Evolutionary conservation across 768 basidiomycete species (phyloP), one percentile per base, ranked within the genome.

Genomic region (Dendrothele bispora): DNA sequence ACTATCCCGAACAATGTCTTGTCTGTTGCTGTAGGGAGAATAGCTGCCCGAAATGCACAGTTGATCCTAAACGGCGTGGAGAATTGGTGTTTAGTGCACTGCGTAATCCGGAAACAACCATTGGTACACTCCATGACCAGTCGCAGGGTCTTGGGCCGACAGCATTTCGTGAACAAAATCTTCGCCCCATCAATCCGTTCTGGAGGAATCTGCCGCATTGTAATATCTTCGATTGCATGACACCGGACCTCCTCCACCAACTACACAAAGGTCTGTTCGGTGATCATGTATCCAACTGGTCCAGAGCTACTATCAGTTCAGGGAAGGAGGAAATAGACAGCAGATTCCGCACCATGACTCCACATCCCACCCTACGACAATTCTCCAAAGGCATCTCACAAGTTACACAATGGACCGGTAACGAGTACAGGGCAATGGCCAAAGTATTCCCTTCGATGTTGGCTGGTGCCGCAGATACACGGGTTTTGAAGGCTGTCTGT

Each of bases 401-500:
- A 3, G 51, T 74, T 6, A 55, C 66, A 40, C 68, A 73, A 48
- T 70, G 66, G 66, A 71, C 67, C 0, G 71, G 70, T 2, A 62
- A 51, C 0, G 66, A 73, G 54, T 61, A 66, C 48, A 65, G 66
- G 40, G 53, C 52, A 22, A 60, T 66, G 52, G 50, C 66, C 41
- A 54, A 55, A 20, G 54, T 60, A 1, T 61, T 68, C 39, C 20
- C 58, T 18, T 53, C 56, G 1, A 30, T 61, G 14, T 36, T 65
- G 18, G 18, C 38, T 20, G 18, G 38, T 46, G 18, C 28, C 20
- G 17, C 26, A 43, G 30, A 14, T 24, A 37, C 20, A 14, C 8
- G 21, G 20, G 45, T 55, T 18, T 15, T 53, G 2, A 25, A n/a
- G 4, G 52, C 37, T 6, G 49, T 47, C 14, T 48, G 17, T 6